phyloP scores from a whole-genome alignment of 495 filamentous ascomycete species.

The Penicillium paradoxum region DNA sequence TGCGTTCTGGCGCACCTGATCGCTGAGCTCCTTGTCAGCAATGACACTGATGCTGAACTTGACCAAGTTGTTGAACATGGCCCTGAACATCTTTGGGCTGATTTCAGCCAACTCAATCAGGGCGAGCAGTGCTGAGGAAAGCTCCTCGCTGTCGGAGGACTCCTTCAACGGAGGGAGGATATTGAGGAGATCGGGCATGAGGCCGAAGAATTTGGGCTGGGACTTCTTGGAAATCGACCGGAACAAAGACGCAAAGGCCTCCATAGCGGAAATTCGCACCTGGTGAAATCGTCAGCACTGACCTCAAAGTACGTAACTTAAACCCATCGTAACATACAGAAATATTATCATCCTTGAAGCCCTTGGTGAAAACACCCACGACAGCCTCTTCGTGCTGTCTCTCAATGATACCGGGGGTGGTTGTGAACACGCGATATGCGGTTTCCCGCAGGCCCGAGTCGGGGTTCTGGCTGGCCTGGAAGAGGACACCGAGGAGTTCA shows the following conservation, averaged over 20 bases:
- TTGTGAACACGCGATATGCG: slow-evolving; percentile 90
- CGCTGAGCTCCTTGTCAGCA: slow-evolving; percentile 88
- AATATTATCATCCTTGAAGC: slow-evolving; percentile 84
- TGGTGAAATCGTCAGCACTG: slow-evolving; percentile 23
- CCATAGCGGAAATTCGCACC: slow-evolving; percentile 90
- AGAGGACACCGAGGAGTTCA: slow-evolving; percentile 80
- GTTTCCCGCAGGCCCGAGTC: slow-evolving; percentile 80
- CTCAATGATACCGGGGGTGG: slow-evolving; percentile 93
- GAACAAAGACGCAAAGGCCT: slow-evolving; percentile 96
- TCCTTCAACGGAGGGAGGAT: slow-evolving; percentile 92
- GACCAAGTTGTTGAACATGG: slow-evolving; percentile 82
- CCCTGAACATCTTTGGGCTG: slow-evolving; percentile 94
- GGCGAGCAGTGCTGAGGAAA: slow-evolving; percentile 81
- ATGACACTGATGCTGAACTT: slow-evolving; percentile 88
- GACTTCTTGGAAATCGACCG: slow-evolving; percentile 78
- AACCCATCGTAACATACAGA: slow-evolving; percentile 48
- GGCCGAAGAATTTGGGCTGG: slow-evolving; percentile 76
- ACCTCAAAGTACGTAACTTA: background rate
- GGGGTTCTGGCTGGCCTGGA: slow-evolving; percentile 77
- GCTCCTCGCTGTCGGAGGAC: slow-evolving; percentile 76
- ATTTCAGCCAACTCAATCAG: slow-evolving; percentile 91
- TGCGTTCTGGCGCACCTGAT: slow-evolving; percentile 88
- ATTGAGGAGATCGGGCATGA: slow-evolving; percentile 86
- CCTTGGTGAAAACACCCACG: slow-evolving; percentile 75
- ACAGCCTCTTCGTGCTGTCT: slow-evolving; percentile 89